Conservation (phyloP, 176 grass and related monocot species). For the Oropetium thomaeum region DNA sequence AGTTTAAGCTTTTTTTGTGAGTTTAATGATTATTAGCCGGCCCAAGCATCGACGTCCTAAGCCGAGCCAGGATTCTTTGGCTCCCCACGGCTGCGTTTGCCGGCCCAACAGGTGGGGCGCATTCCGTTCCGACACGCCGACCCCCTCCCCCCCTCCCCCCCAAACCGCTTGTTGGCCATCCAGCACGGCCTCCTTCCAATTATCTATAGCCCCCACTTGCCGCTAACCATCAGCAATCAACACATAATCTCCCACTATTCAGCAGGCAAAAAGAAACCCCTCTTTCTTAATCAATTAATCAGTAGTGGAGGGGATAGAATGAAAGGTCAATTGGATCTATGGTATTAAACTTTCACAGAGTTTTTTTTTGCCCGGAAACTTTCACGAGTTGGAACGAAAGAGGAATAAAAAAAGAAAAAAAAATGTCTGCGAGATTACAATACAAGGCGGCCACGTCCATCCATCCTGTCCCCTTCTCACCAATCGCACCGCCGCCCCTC, state of each 20-base stretch:
- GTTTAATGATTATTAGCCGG: too few species aligned
- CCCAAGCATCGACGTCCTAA: background rate
- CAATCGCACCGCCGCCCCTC: conserved; percentile 16
- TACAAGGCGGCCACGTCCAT: conserved; percentile 34
- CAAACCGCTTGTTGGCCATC: background rate
- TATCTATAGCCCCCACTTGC: conserved; percentile 27
- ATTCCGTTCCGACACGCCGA: conserved; percentile 32
- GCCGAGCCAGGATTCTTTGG: background rate
- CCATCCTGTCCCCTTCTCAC: background rate
- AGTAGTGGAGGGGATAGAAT: background rate
- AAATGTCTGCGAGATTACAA: background rate
- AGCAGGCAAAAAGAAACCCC: background rate
- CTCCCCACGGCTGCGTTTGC: background rate
- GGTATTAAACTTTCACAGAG: too few species aligned
- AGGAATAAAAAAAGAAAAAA: background rate
- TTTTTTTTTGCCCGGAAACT: too few species aligned
- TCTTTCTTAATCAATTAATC: conserved; percentile 5
- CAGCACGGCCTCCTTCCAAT: background rate
- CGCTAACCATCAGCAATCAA: background rate
- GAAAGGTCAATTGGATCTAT: too few species aligned
- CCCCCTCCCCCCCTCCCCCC: background rate
- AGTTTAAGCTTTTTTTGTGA: too few species aligned
- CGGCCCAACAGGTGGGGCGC: conserved; percentile 34
- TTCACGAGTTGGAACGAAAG: background rate
- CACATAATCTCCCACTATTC: conserved; percentile 10